Base-by-base conservation (phyloP, 192 early-diverging fungal species). In the Phycomyces blakesleeanus region DNA sequence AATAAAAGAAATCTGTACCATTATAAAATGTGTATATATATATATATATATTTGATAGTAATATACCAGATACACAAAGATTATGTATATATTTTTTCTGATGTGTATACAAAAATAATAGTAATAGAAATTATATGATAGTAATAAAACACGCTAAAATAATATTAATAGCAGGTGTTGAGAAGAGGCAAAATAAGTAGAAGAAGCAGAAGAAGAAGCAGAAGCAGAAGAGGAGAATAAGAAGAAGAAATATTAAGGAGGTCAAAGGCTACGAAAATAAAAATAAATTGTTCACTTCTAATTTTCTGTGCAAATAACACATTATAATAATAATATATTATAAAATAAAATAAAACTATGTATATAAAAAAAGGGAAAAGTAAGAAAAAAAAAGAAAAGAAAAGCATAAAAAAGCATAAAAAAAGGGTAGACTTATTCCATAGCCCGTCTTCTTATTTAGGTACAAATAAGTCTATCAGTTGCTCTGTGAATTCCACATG, bases 401-500 rank as follows among this genome's bases (percentile, higher is more conserved):
- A 52, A 14, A 34, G 51, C 24, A 37, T 62, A 15, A 20, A 44
- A 25, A 64, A 47, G 50, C 47, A 55, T 39, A 51, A 26, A 18
- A 59, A 34, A 34, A 34, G 29, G 29, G 29, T 34, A 34, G 29
- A 34, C 29, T 34, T 34, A 34, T 34, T 34, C 29, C 29, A 34
- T 7, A 34, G 29, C 29, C 29, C 29, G 29, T 34, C 29, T n/a
- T 9, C 27, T 40, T 39, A 41, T 18, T 20, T 37, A 61, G 26
- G 27, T n/a, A 52, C 6, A 42, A 37, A 29, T 55, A 40, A 10
- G 22, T 25, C 18, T 55, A 55, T 34, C 40, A 40, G 16, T 47
- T 26, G 27, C 25, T 24, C 57, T 49, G 53, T 49, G 55, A 57
- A 51, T 66, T 38, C 34, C 57, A 67, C 57, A 53, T 67, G 56